These are phyloP conservation scores for Rhodotorula sp. DNA, from an alignment of 1,284 basidiomycete species.

Conservation along the genomic window DNA sequence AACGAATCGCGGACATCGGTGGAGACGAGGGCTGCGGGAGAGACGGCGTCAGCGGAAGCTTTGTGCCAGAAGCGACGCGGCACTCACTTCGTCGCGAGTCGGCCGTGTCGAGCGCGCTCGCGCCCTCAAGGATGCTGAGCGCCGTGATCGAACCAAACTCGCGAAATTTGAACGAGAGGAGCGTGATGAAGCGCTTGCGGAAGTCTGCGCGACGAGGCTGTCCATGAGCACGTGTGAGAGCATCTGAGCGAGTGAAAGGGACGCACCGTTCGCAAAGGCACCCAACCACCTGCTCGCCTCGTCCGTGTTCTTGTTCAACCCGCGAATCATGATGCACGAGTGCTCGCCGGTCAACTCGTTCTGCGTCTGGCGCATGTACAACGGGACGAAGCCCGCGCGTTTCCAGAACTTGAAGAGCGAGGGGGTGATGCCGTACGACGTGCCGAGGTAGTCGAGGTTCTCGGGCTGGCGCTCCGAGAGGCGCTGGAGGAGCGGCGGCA, in stretches of 20 bases:
- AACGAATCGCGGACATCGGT: constrained; percentile 70
- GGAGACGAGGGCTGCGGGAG: constrained; percentile 56
- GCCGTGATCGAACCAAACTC: constrained; percentile 86
- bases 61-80: neutral
- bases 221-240: neutral
- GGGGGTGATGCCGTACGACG: constrained; percentile 91
- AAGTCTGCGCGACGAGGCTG: constrained; percentile 65
- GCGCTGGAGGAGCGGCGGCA: constrained; percentile 91
- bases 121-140: constrained; percentile 83
- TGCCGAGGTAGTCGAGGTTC: constrained; percentile 88
- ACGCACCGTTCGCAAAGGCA: constrained; percentile 82
- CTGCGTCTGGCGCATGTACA: constrained; percentile 89
- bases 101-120: constrained; percentile 57
- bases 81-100: constrained; percentile 14
- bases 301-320: constrained; percentile 58
- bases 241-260: neutral
- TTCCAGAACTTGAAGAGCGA: constrained; percentile 96
- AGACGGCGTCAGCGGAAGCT: neutral
- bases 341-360: constrained; percentile 97
- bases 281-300: constrained; percentile 66
- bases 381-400: constrained; percentile 80
- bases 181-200: constrained; percentile 78
- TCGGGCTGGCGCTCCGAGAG: constrained; percentile 89
- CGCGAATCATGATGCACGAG: constrained; percentile 89
- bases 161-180: constrained; percentile 91